Percentiles rank a stretch among this genome's conserved stretches.
phyloP scores from a whole-genome alignment of 1,284 basidiomycete genomes.

The Tylopilus orsonianus region DNA sequence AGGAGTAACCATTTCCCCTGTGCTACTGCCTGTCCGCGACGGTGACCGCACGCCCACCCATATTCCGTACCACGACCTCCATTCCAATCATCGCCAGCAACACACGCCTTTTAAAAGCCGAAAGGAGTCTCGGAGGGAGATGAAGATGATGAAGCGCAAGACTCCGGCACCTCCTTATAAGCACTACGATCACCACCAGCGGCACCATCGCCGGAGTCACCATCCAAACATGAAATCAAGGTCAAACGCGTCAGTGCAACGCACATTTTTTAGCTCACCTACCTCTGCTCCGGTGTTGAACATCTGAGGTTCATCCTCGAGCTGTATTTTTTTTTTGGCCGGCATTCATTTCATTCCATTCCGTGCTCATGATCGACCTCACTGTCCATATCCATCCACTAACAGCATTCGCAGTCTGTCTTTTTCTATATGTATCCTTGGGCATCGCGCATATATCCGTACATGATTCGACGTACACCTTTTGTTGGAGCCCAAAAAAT shows the following conservation, averaged over 20 bases:
- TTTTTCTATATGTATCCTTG: slow-evolving; percentile 20
- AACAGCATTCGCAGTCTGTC: slow-evolving; percentile 13
- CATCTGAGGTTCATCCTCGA: slow-evolving; percentile 25
- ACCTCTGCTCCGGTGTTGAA: slow-evolving; percentile 31
- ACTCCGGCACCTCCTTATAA: slow-evolving; percentile 42
- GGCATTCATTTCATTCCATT: slow-evolving; percentile 9
- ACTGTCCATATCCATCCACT: slow-evolving; percentile 11
- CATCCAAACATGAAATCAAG: slow-evolving; percentile 70
- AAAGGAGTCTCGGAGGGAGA: slow-evolving; percentile 60
- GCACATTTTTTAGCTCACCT: slow-evolving; percentile 46
- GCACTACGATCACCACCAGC: slow-evolving; percentile 38
- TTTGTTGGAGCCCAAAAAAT: slow-evolving; percentile 9
- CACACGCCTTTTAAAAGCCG: slow-evolving; percentile 45
- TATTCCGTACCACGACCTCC: slow-evolving; percentile 22
- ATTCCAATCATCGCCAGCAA: slow-evolving; percentile 36
- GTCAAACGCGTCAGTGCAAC: slow-evolving; percentile 57
- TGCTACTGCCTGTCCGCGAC: slow-evolving; percentile 53
- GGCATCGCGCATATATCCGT: slow-evolving; percentile 28
- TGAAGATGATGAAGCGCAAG: slow-evolving; percentile 62
- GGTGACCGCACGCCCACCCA: slow-evolving; percentile 56
- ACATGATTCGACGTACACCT: slow-evolving; percentile 15
- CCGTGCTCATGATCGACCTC: slow-evolving; percentile 10
- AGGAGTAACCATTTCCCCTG: slow-evolving; percentile 47
- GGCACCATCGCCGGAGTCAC: slow-evolving; percentile 38
- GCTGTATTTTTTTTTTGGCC: slow-evolving; percentile 26